These are phyloP conservation scores for Ogataea glucozyma DNA, from an alignment of 805 yeast species.

Conservation along the genomic window DNA sequence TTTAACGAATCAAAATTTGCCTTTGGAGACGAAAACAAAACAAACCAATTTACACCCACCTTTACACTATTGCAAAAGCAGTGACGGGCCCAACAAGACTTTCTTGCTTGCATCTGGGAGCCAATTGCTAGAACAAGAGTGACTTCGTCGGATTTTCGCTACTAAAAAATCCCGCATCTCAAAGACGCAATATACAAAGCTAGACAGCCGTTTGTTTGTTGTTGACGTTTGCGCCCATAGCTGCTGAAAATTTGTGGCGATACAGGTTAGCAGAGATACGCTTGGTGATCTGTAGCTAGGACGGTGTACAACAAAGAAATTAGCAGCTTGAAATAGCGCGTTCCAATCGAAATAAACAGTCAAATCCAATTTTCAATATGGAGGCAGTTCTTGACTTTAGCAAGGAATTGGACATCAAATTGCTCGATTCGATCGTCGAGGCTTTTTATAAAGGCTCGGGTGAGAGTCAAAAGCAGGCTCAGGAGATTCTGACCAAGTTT, in stretches of 20 bases:
- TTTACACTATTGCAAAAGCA: background rate
- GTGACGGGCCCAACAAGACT: constrained; percentile 2
- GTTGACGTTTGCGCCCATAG: background rate
- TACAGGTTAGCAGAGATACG: too few species aligned
- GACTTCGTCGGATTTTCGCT: background rate
- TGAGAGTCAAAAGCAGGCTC: constrained; percentile 70
- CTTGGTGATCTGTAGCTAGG: too few species aligned
- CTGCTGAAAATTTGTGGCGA: too few species aligned
- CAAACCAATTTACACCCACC: constrained; percentile 4
- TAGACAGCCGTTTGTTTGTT: background rate
- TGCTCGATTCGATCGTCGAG: constrained; percentile 82
- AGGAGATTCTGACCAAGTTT: constrained; percentile 69
- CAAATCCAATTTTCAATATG: constrained; percentile 49
- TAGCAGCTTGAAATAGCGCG: constrained; percentile 1
- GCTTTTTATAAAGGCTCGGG: constrained; percentile 83
- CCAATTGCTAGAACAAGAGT: background rate
- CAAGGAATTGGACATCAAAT: constrained; percentile 73
- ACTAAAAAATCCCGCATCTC: background rate
- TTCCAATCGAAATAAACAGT: too few species aligned
- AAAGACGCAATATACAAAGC: background rate
- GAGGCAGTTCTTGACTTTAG: constrained; percentile 86
- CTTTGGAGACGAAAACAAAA: constrained; percentile 20
- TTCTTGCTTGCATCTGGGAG: background rate
- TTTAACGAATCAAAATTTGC: constrained; percentile 27
- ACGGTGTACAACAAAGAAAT: too few species aligned